phyloP scores from a whole-genome alignment of 805 yeast species.

The Torulaspora quercuum region DNA sequence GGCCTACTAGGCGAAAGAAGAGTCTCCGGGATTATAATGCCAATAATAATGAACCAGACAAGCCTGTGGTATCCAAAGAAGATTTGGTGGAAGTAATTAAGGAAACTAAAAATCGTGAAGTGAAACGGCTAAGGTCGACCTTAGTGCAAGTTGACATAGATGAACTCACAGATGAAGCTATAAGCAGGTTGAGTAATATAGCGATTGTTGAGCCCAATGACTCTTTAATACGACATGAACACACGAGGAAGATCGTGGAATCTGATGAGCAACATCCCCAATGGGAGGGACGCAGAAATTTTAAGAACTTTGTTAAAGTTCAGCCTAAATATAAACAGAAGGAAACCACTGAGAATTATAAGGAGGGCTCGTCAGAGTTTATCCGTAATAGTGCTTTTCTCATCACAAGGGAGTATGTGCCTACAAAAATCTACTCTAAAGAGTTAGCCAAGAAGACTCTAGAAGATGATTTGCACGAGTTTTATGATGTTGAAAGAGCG shows the following conservation, averaged over 20 bases:
- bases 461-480: conserved; percentile 11
- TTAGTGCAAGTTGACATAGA: conserved; percentile 27
- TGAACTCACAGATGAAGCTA: conserved; percentile 34
- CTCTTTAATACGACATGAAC: conserved; percentile 21
- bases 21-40: conserved; percentile 7
- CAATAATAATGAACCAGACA: not conserved
- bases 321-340: conserved; percentile 21
- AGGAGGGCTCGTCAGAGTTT: conserved; percentile 14
- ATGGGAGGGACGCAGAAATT: conserved; percentile 40
- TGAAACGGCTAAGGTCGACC: conserved; percentile 26
- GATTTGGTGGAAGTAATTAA: conserved; percentile 35
- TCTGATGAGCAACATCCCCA: conserved; percentile 11
- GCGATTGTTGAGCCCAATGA: conserved; percentile 37
- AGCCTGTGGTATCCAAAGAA: conserved; percentile 5
- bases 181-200: conserved; percentile 33
- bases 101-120: conserved; percentile 33
- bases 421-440: conserved; percentile 25
- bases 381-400: conserved; percentile 26
- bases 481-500: not conserved
- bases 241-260: not conserved
- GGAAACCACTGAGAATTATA: conserved; percentile 2
- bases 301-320: conserved; percentile 39
- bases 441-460: conserved; percentile 6
- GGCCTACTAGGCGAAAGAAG: conserved; percentile 3
- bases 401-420: conserved; percentile 37